These are phyloP conservation scores for Candida ulmi DNA, from an alignment of 805 yeast species.

Conservation along the genomic window DNA sequence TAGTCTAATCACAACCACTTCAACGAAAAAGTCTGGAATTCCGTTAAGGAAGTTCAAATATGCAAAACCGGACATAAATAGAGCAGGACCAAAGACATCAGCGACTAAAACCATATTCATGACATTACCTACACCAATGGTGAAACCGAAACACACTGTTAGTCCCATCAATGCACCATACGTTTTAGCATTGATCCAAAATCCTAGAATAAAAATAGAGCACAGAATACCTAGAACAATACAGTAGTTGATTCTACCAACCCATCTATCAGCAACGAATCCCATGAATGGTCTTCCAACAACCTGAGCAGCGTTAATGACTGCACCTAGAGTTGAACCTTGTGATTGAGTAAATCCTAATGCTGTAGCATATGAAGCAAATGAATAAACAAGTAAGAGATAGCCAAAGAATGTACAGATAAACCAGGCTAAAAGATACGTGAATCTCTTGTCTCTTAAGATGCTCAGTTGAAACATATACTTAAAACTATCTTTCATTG, in stretches of 20 bases:
- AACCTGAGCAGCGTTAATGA: conserved; percentile 41
- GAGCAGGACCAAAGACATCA: conserved; percentile 30
- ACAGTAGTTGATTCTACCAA: conserved; percentile 42
- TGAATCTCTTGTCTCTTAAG: conserved; percentile 25
- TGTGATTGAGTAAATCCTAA: conserved; percentile 41
- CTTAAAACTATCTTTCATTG: conserved; percentile 15
- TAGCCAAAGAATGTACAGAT: conserved; percentile 34
- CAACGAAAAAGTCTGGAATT: conserved; percentile 39
- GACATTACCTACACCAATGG: conserved; percentile 40
- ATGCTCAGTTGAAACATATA: conserved; percentile 30
- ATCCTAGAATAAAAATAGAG: conserved; percentile 34
- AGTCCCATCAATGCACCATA: conserved; percentile 35
- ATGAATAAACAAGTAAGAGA: conserved; percentile 37
- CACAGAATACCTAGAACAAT: conserved; percentile 29
- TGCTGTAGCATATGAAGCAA: conserved; percentile 40
- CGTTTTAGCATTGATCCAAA: conserved; percentile 40
- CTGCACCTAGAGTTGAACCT: conserved; percentile 40
- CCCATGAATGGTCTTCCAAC: conserved; percentile 48
- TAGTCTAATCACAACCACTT: conserved; percentile 49
- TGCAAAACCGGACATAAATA: conserved; percentile 36
- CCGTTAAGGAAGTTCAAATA: conserved; percentile 28
- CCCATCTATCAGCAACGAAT: conserved; percentile 33
- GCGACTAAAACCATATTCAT: conserved; percentile 38
- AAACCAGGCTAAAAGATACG: conserved; percentile 32
- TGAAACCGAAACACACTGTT: conserved; percentile 36